Conservation (phyloP, 768 basidiomycete species). For the Sporobolomyces roseus region DNA sequence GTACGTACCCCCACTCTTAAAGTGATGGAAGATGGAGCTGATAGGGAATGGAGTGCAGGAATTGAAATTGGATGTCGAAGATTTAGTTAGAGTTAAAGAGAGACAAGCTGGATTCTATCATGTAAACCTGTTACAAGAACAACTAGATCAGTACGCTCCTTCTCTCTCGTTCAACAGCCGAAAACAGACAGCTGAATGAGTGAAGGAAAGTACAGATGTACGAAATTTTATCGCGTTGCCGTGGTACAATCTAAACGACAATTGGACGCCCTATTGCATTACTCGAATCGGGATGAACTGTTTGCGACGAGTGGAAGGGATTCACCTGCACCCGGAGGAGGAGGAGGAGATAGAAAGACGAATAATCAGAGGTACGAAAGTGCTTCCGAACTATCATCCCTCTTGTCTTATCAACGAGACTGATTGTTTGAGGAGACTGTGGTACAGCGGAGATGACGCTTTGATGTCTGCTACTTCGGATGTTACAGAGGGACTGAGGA, state of each 20-base stretch:
- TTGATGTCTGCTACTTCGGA: conserved; percentile 84
- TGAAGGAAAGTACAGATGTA: conserved; percentile 13
- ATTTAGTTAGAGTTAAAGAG: conserved; percentile 60
- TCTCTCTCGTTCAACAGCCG: conserved; percentile 15
- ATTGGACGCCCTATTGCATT: conserved; percentile 15
- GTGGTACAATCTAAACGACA: conserved; percentile 28
- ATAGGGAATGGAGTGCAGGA: too few species aligned
- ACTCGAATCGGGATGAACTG: conserved; percentile 25
- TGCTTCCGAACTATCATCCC: too few species aligned
- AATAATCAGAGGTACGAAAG: background rate
- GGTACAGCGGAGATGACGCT: conserved; percentile 64
- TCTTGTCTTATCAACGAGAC: too few species aligned
- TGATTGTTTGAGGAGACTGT: background rate
- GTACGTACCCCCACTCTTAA: too few species aligned
- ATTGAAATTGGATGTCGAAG: conserved; percentile 67
- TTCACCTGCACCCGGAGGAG: conserved; percentile 3
- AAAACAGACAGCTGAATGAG: too few species aligned
- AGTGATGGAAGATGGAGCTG: too few species aligned
- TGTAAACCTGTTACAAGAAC: conserved; percentile 54
- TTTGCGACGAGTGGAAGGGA: background rate
- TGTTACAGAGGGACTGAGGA: conserved; percentile 79
- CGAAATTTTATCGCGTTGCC: conserved; percentile 23
- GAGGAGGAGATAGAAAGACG: too few species aligned
- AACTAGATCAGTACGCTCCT: conserved; percentile 57
- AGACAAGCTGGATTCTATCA: conserved; percentile 55